Evolutionary conservation across 2,329 filamentous ascomycete genomes (phyloP).

Genomic region (Colletotrichum kahawae): DNA sequence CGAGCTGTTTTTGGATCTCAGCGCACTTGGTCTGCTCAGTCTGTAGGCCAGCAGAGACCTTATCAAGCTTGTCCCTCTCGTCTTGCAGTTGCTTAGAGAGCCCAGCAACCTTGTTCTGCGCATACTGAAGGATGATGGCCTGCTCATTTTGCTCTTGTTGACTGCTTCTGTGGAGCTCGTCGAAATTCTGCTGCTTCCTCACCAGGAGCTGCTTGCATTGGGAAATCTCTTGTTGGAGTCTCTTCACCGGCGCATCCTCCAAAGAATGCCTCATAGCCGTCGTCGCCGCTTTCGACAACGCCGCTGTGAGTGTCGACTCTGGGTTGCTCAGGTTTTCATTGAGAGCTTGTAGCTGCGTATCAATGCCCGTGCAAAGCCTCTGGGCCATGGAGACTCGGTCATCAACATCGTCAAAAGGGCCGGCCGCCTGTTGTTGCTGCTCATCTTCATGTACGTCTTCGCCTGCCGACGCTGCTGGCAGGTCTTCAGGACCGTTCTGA

Average conservation of each 20-base stretch:
- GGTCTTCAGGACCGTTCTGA: accelerated
- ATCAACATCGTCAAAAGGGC: accelerated
- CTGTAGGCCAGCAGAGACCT: too few relatives aligned
- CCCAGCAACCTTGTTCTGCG: accelerated
- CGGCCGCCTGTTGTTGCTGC: not conserved
- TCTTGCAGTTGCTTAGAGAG: not conserved
- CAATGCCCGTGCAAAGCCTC: not conserved
- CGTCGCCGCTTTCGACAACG: accelerated
- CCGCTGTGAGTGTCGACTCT: not conserved
- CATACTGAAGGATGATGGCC: accelerated
- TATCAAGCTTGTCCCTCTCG: not conserved
- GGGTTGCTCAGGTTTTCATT: not conserved
- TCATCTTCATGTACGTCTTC: accelerated
- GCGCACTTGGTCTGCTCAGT: too few relatives aligned
- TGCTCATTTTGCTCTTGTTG: accelerated
- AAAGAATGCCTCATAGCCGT: not conserved
- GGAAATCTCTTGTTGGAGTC: not conserved
- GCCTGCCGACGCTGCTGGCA: not conserved
- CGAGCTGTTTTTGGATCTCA: too few relatives aligned
- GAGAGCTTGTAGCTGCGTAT: not conserved
- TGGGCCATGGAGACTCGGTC: not conserved
- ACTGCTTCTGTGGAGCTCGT: accelerated
- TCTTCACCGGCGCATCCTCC: not conserved
- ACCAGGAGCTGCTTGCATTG: not conserved
- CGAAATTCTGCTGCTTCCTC: not conserved